Conservation (phyloP, 2,329 filamentous ascomycete genomes). For the Macroventuria anomochaeta region DNA sequence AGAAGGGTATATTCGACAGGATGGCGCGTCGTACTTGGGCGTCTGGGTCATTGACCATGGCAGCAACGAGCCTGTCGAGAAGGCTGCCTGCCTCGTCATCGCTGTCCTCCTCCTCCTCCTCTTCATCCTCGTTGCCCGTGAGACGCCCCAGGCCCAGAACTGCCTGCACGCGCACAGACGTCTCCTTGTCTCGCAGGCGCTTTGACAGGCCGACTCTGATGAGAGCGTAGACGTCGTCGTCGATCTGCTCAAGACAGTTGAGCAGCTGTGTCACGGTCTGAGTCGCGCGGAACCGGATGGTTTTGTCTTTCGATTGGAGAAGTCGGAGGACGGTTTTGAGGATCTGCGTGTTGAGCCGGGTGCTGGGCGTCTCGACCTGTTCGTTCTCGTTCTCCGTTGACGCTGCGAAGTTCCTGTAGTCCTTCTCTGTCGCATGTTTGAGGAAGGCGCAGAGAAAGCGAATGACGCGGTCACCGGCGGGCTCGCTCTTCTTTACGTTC, state of each 20-base stretch:
- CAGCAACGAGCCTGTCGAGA: constrained; percentile 81
- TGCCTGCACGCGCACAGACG: constrained; percentile 89
- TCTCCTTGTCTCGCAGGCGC: constrained; percentile 90
- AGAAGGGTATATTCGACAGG: constrained; percentile 86
- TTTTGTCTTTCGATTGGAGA: constrained; percentile 89
- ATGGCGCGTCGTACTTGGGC: constrained; percentile 90
- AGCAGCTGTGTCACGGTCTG: constrained; percentile 91
- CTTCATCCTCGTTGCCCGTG: constrained; percentile 68
- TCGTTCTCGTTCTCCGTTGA: constrained; percentile 72
- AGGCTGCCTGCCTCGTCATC: constrained; percentile 73
- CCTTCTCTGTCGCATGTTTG: constrained; percentile 68
- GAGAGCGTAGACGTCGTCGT: constrained; percentile 87
- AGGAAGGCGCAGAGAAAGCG: constrained; percentile 89
- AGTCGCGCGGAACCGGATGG: constrained; percentile 85
- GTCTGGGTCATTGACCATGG: constrained; percentile 91
- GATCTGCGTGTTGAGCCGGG: constrained; percentile 76
- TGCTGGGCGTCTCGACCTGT: constrained; percentile 82
- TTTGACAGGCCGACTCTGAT: constrained; percentile 80
- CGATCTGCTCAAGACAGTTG: constrained; percentile 89
- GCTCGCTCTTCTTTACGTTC: constrained; percentile 89
- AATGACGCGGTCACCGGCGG: constrained; percentile 82
- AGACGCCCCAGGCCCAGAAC: constrained; percentile 87
- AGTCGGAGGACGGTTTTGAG: constrained; percentile 76
- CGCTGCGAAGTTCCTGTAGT: constrained; percentile 41
- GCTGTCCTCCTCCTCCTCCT: constrained; percentile 69